Base-by-base conservation (phyloP, 2,329 filamentous ascomycete species). In the Mycosphaerella sp. region DNA sequence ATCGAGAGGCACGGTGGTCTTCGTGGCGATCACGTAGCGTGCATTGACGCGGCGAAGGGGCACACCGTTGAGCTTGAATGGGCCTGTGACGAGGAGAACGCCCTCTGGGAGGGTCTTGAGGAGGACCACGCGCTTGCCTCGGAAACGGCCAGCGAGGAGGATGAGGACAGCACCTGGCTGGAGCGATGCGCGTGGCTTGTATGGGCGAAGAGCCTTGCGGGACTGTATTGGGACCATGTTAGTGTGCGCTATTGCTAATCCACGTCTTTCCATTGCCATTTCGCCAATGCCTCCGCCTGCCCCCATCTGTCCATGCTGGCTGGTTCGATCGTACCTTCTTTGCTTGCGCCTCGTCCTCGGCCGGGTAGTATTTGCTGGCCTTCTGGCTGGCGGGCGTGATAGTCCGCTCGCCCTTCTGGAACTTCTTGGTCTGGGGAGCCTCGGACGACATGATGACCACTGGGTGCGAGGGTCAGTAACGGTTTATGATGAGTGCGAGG, bases 31-130 rank as follows among this genome's bases (percentile, higher is more conserved):
- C 72, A 94, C 88, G 78, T 93, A 94, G 77, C 87, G 85, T 73
- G 88, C 80, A 80, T 94, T 94, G 73, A 94, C 87, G 75, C 80
- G 84, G 78, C 93, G 86, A 71, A 98, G 86, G 67, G 93, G 93
- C 64, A 98, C 93, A 76, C 93, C 93, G 81, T 98, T 98, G 80
- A 98, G 86, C 86, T 97, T 98, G 87, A 97, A 98, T 73, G 93
- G 93, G 70, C 93, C 93, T 73, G 93, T 98, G 70, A 98, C 89
- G 74, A 98, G 89, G 75, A 98, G 89, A 64, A 96, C 89, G 79
- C 93, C 93, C 80, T 96, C 89, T 72, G 88, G 81, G 71, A 98
- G 90, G 77, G 86, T 83, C 85, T 97, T 97, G 75, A 98, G 87
- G 78, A 97, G 89, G 71, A 98, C 82, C 71, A 98, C 93, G 74